A percentile compares a stretch with the other conserved stretches of the same genome.
phyloP scores from a whole-genome alignment of 164 flowering plant genomes.

The Buxus sempervirens region DNA sequence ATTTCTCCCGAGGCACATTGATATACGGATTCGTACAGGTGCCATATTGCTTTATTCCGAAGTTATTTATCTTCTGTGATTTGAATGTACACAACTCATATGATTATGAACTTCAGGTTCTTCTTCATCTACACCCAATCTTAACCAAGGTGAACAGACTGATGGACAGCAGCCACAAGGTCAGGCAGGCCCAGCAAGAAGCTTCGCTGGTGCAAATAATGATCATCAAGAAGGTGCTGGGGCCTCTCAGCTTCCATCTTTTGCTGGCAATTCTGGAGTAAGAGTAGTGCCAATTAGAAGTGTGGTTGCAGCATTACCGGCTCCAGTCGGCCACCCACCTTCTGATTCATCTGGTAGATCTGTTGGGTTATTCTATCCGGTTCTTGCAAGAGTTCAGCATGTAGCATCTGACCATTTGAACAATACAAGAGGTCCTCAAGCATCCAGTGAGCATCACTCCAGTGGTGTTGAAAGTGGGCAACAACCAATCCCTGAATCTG shows the following conservation, averaged over 20 bases:
- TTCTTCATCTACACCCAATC: slow-evolving; percentile 16
- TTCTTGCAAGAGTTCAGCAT: slow-evolving; percentile 64
- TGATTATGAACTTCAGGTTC: slow-evolving; percentile 15
- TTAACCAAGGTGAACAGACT: slow-evolving; percentile 43
- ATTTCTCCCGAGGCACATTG: slow-evolving; percentile 64
- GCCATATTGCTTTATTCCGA: background rate
- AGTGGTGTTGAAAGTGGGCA: slow-evolving; percentile 24
- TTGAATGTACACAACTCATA: background rate
- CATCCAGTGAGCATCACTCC: slow-evolving; percentile 25
- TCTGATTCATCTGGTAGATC: slow-evolving; percentile 48
- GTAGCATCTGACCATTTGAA: slow-evolving; percentile 33
- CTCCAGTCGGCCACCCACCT: slow-evolving; percentile 32
- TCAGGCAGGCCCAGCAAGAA: slow-evolving; percentile 29
- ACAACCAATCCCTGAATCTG: slow-evolving; percentile 23
- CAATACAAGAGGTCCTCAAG: slow-evolving; percentile 36
- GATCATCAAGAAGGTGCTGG: slow-evolving; percentile 32
- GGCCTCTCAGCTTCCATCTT: slow-evolving; percentile 28
- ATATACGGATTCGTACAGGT: slow-evolving; percentile 88
- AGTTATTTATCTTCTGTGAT: background rate
- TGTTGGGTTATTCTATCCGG: slow-evolving; percentile 56
- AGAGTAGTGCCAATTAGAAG: slow-evolving; percentile 67
- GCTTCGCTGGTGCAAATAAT: slow-evolving; percentile 28
- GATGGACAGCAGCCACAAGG: slow-evolving; percentile 38
- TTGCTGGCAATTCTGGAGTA: slow-evolving; percentile 48
- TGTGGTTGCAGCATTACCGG: slow-evolving; percentile 70